Evolutionary conservation across 2,329 filamentous ascomycete species (phyloP).

Genomic region (Penicillium sp.): DNA sequence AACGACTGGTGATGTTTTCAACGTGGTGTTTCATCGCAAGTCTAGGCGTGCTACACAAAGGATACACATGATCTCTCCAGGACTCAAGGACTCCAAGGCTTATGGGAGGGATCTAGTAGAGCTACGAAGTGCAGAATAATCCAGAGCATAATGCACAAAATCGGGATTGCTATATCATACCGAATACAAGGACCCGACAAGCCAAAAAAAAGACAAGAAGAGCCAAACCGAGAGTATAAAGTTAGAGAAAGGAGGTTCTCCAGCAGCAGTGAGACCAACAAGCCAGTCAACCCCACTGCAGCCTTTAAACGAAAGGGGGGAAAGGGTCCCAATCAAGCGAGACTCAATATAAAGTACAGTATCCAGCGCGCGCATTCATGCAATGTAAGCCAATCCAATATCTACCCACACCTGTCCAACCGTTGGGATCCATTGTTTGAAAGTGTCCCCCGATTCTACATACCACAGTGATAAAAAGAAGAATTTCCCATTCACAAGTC

Average conservation of each 20-base stretch:
- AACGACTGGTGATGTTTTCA: neutral
- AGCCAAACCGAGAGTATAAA: slow-evolving; percentile 14
- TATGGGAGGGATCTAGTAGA: neutral
- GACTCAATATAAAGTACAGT: slow-evolving; percentile 29
- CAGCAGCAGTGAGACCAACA: slow-evolving; percentile 5
- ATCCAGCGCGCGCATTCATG: slow-evolving; percentile 27
- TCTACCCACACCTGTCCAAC: slow-evolving; percentile 26
- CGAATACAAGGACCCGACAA: slow-evolving; percentile 21
- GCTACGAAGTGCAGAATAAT: neutral
- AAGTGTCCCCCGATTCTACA: slow-evolving; percentile 18
- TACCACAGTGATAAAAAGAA: slow-evolving; percentile 17
- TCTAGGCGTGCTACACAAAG: neutral
- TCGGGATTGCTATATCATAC: slow-evolving; percentile 16
- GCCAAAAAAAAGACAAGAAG: slow-evolving; percentile 27
- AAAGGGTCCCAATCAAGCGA: slow-evolving; percentile 13
- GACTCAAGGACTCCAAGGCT: too few relatives aligned
- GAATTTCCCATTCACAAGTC: slow-evolving; percentile 16
- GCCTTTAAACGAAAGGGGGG: slow-evolving; percentile 7
- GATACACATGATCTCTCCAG: too few relatives aligned
- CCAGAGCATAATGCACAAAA: slow-evolving; percentile 8
- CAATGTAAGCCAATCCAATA: slow-evolving; percentile 29
- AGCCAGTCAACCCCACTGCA: neutral
- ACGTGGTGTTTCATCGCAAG: neutral
- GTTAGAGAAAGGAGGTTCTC: slow-evolving; percentile 17
- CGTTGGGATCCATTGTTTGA: slow-evolving; percentile 7